These are phyloP conservation scores for Lipomyces sp. DNA, from an alignment of 805 yeast genomes.

Conservation along the genomic window DNA sequence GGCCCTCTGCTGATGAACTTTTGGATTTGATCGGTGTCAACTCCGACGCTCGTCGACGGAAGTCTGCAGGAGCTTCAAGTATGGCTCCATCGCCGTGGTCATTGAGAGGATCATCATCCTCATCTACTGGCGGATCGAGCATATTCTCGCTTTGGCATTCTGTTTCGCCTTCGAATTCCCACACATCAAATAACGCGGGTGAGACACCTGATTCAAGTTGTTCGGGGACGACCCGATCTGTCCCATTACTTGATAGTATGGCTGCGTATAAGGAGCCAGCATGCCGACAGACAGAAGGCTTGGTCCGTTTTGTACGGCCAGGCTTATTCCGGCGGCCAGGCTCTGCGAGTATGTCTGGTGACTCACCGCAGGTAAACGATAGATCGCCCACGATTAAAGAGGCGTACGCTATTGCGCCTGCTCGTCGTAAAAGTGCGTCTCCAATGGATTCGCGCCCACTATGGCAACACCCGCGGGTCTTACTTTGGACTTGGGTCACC, in stretches of 20 bases:
- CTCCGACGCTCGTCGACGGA: background rate
- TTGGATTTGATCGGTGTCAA: conserved; percentile 42
- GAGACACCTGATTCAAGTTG: background rate
- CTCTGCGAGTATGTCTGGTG: too few relatives aligned
- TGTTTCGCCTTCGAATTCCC: background rate
- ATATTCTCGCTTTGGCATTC: conserved; percentile 3
- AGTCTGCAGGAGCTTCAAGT: conserved; percentile 9
- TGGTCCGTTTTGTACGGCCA: too few relatives aligned
- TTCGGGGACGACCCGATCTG: background rate
- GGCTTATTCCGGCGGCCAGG: too few relatives aligned
- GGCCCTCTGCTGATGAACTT: conserved; percentile 55
- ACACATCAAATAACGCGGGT: background rate
- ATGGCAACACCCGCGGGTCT: background rate
- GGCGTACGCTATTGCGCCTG: too few relatives aligned
- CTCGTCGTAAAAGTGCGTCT: too few relatives aligned
- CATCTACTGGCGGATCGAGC: background rate
- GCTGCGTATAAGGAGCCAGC: background rate
- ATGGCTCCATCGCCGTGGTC: background rate
- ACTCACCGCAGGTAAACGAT: too few relatives aligned
- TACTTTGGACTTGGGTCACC: conserved; percentile 7
- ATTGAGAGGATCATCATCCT: conserved; percentile 3
- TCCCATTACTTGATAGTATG: background rate
- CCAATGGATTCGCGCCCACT: too few relatives aligned
- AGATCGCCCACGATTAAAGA: too few relatives aligned
- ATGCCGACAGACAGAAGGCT: too few relatives aligned